These are phyloP conservation scores for Remersonia thermophila DNA, from an alignment of 2,329 filamentous ascomycete species.

Conservation along the genomic window DNA sequence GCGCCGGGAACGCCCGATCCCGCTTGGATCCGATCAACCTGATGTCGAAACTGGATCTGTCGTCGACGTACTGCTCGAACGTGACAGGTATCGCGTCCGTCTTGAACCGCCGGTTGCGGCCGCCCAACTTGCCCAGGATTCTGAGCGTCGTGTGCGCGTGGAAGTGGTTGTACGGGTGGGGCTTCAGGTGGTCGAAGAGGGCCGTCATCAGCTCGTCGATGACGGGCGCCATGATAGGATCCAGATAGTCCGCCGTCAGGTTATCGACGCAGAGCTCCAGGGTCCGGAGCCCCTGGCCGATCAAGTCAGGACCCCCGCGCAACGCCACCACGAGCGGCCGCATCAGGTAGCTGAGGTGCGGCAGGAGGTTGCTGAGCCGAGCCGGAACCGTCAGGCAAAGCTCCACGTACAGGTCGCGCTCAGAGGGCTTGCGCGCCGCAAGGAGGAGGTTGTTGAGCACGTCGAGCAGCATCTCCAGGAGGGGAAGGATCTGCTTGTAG, in stretches of 20 bases:
- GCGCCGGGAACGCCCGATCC: constrained; percentile 76
- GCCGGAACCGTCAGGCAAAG: constrained; percentile 93
- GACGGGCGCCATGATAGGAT: constrained; percentile 97
- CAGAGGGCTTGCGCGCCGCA: constrained; percentile 77
- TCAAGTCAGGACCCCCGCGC: constrained; percentile 80
- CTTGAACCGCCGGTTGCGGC: constrained; percentile 89
- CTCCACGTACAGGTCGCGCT: constrained; percentile 93
- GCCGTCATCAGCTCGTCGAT: constrained; percentile 98
- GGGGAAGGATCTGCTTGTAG: constrained; percentile 93
- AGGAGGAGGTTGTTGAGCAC: constrained; percentile 90
- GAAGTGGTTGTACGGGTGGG: constrained; percentile 91
- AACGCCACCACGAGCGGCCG: constrained; percentile 91
- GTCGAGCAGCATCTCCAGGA: constrained; percentile 94
- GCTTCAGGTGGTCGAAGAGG: constrained; percentile 87
- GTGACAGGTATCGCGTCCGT: constrained; percentile 75
- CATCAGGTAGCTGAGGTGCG: constrained; percentile 95
- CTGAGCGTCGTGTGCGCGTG: constrained; percentile 96
- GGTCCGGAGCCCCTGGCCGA: constrained; percentile 85
- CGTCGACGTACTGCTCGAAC: constrained; percentile 78
- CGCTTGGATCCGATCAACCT: constrained; percentile 80
- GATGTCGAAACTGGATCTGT: constrained; percentile 75
- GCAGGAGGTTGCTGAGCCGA: constrained; percentile 82
- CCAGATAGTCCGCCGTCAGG: constrained; percentile 90
- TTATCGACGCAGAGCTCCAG: constrained; percentile 97
- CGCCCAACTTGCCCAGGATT: constrained; percentile 91